A percentile compares a stretch with the other conserved stretches of the same genome.
Conservation (phyloP, 1,139 yeast genomes). For the Lodderomyces pseudojiufengensis region DNA sequence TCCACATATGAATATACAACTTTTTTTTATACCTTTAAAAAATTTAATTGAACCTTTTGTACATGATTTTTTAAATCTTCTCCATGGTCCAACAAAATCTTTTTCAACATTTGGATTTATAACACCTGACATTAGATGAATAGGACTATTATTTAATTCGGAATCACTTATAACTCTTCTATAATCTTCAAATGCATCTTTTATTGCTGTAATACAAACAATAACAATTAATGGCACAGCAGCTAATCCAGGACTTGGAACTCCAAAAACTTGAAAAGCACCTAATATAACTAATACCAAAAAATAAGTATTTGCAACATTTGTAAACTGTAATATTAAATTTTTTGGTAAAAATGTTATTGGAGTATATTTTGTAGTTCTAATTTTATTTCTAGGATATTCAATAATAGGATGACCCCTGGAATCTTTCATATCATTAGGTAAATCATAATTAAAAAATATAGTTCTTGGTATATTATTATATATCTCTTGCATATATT, state of each 20-base stretch:
- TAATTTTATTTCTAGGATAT: slow-evolving; percentile 85
- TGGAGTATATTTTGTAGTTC: slow-evolving; percentile 95
- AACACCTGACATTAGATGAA: slow-evolving; percentile 70
- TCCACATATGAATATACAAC: slow-evolving; percentile 27
- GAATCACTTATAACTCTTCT: slow-evolving; percentile 75
- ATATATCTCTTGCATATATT: slow-evolving; percentile 34
- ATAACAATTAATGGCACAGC: slow-evolving; percentile 94
- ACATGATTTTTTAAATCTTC: slow-evolving; percentile 53
- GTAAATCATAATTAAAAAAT: slow-evolving; percentile 37
- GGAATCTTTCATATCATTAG: slow-evolving; percentile 25
- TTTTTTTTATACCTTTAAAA: slow-evolving; percentile 21
- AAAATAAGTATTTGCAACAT: slow-evolving; percentile 88
- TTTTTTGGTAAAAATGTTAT: slow-evolving; percentile 85
- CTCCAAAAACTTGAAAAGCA: slow-evolving; percentile 88
- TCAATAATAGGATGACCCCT: slow-evolving; percentile 54
- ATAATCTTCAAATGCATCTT: slow-evolving; percentile 94
- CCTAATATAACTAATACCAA: slow-evolving; percentile 78
- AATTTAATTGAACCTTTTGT: slow-evolving; percentile 20
- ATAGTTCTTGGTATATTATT: slow-evolving; percentile 33
- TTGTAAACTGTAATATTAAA: slow-evolving; percentile 71
- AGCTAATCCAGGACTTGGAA: slow-evolving; percentile 80
- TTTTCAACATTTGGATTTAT: slow-evolving; percentile 75
- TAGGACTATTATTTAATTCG: slow-evolving; percentile 83
- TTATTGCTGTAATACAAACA: slow-evolving; percentile 80
- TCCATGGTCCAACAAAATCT: slow-evolving; percentile 62